These are phyloP conservation scores for Cutaneotrichosporon sp. DNA, from an alignment of 1,284 basidiomycete genomes.

Conservation along the genomic window DNA sequence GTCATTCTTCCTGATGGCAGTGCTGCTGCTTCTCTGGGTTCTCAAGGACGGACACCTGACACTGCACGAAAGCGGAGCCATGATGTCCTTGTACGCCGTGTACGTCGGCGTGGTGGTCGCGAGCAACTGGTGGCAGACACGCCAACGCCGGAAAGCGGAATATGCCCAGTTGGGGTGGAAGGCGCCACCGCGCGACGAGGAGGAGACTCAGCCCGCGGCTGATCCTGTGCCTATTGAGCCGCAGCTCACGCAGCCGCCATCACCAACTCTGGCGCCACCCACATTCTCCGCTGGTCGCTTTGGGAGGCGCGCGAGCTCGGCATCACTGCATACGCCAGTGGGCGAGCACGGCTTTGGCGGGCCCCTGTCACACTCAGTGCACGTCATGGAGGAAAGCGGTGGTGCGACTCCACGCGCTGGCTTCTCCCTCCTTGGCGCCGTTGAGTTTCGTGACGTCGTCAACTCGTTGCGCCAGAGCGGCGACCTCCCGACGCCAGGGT, in stretches of 20 bases:
- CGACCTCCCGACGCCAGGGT: slow-evolving; percentile 25
- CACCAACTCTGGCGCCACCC: not conserved
- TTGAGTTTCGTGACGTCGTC: slow-evolving; percentile 53
- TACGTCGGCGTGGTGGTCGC: slow-evolving; percentile 76
- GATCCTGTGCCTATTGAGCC: slow-evolving; percentile 5
- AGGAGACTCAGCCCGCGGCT: not conserved
- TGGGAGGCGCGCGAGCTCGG: not conserved
- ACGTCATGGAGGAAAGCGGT: slow-evolving; percentile 3
- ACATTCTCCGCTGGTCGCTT: not conserved
- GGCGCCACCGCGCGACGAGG: slow-evolving; percentile 3
- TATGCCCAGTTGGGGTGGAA: slow-evolving; percentile 16
- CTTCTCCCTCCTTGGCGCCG: slow-evolving; percentile 19
- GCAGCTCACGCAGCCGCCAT: not conserved
- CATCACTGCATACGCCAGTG: not conserved
- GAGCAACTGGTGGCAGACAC: slow-evolving; percentile 66
- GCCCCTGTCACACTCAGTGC: not conserved
- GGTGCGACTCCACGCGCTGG: slow-evolving; percentile 25
- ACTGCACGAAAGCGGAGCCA: slow-evolving; percentile 64
- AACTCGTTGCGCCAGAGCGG: slow-evolving; percentile 59
- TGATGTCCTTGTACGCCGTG: slow-evolving; percentile 69
- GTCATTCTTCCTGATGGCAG: slow-evolving; percentile 81
- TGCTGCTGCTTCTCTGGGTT: slow-evolving; percentile 66
- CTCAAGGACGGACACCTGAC: slow-evolving; percentile 72
- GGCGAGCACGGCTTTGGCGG: too few relatives aligned
- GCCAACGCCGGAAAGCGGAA: slow-evolving; percentile 46